Evolutionary conservation across 179 eudicot genomes (phyloP), one percentile per base, ranked within the genome.

Genomic region (Spergularia azorica): DNA sequence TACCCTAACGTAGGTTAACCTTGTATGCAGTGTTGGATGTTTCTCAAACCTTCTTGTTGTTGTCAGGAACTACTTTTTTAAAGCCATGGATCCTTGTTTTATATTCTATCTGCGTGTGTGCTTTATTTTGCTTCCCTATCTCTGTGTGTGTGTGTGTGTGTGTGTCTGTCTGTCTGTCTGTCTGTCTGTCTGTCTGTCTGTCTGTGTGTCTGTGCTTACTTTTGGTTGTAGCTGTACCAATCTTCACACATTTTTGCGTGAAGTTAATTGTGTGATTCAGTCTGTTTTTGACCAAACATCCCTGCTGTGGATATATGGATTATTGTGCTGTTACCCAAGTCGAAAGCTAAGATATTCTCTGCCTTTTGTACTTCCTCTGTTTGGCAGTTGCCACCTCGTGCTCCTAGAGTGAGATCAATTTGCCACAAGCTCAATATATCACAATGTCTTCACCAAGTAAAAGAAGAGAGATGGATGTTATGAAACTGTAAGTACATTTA

Each of bases 401-500:
- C 71, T n/a, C 46, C 17, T 41, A 12, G 15, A 78, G 67, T 56
- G 18, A 26, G 51, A 66, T 63, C 26, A 46, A 26, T 78, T 63
- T 52, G 72, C 77, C 50, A n/a, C 65, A 57, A 32, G 67, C 71
- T 72, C 3, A 14, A 58, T 17, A 54, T 69, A 57, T 55, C 60
- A 62, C 71, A 79, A 93, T 93, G 97, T 85, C 97, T 79, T 93
- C 97, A 72, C 96, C 97, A 62, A 91, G 94, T 91, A 93, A 93
- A 77, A 87, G 97, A 85, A 88, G 97, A 82, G 97, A 93, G 66
- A 93, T 93, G 97, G 97, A 93, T 93, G 96, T 93, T 83, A 93
- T 93, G 96, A 91, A 93, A 84, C 71, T 93, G 97, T 93, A 86
- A 89, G 97, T 66, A 52, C 46, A 4, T n/a, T 63, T 48, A 26